Evolutionary conservation across 148 eudicot genomes (phyloP).

Genomic region (Camellia granthamiana): DNA sequence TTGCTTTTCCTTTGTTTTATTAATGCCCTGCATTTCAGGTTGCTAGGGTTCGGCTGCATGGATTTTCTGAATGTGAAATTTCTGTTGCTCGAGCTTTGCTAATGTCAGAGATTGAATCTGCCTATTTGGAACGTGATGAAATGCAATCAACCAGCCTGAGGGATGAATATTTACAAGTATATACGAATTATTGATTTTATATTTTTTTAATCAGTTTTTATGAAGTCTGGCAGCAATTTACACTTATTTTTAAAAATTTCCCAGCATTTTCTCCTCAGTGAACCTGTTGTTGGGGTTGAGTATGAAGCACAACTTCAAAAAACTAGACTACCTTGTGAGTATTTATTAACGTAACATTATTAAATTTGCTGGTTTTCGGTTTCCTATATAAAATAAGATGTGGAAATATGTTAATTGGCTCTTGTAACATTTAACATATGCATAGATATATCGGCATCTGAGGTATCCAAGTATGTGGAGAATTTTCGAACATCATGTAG

Average conservation of each 20-base stretch:
- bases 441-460: constrained; percentile 63
- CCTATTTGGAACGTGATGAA: constrained; percentile 82
- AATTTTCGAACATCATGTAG: constrained; percentile 57
- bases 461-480: constrained; percentile 63
- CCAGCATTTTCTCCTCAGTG: constrained; percentile 71
- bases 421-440: constrained; percentile 6
- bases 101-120: constrained; percentile 88
- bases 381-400: background rate
- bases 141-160: constrained; percentile 79
- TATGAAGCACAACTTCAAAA: constrained; percentile 79
- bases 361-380: background rate
- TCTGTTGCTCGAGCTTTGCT: constrained; percentile 58
- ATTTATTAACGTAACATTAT: background rate
- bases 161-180: constrained; percentile 83
- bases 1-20: constrained; percentile 19
- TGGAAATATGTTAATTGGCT: background rate
- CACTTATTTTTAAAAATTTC: constrained; percentile 1
- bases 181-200: background rate
- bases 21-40: constrained; percentile 53
- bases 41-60: constrained; percentile 78
- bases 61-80: constrained; percentile 87
- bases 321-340: constrained; percentile 78
- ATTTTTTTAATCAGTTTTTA: background rate
- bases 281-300: constrained; percentile 74
- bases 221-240: constrained; percentile 10